Percentiles rank a stretch among this genome's conserved stretches.
Evolutionary conservation across 2,329 filamentous ascomycete genomes (phyloP).

Genomic region (Aureobasidium zeae): DNA sequence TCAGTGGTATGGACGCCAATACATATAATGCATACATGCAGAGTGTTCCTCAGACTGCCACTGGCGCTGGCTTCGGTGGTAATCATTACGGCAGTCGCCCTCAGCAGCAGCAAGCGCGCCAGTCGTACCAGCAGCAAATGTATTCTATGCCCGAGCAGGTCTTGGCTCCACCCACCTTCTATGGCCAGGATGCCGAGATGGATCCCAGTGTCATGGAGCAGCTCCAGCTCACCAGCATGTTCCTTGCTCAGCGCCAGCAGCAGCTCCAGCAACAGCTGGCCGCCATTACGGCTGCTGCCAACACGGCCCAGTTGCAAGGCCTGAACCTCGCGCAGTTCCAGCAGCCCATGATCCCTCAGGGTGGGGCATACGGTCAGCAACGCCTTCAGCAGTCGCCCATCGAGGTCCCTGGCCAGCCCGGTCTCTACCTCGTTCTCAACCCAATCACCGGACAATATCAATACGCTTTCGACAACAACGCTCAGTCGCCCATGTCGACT

Average conservation of each 20-base stretch:
- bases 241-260: slow-evolving; percentile 89
- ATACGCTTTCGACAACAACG: slow-evolving; percentile 64
- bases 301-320: slow-evolving; percentile 59
- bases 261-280: slow-evolving; percentile 88
- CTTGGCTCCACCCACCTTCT: slow-evolving; percentile 70
- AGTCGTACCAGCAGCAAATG: slow-evolving; percentile 41
- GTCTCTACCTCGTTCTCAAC: slow-evolving; percentile 76
- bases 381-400: slow-evolving; percentile 59
- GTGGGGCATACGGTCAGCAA: slow-evolving; percentile 56
- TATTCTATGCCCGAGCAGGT: slow-evolving; percentile 77
- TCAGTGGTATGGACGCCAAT: slow-evolving; percentile 37
- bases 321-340: slow-evolving; percentile 52
- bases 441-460: slow-evolving; percentile 74
- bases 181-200: slow-evolving; percentile 62
- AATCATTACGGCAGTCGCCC: slow-evolving; percentile 40
- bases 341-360: slow-evolving; percentile 42
- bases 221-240: slow-evolving; percentile 81
- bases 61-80: slow-evolving; percentile 40
- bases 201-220: slow-evolving; percentile 83
- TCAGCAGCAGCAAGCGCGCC: slow-evolving; percentile 31
- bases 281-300: slow-evolving; percentile 70
- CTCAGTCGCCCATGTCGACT: slow-evolving; percentile 35
- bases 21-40: slow-evolving; percentile 36
- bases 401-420: slow-evolving; percentile 58
- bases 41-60: slow-evolving; percentile 49